phyloP scores from a whole-genome alignment of 805 yeast species.

The Wickerhamomyces ciferrii region DNA sequence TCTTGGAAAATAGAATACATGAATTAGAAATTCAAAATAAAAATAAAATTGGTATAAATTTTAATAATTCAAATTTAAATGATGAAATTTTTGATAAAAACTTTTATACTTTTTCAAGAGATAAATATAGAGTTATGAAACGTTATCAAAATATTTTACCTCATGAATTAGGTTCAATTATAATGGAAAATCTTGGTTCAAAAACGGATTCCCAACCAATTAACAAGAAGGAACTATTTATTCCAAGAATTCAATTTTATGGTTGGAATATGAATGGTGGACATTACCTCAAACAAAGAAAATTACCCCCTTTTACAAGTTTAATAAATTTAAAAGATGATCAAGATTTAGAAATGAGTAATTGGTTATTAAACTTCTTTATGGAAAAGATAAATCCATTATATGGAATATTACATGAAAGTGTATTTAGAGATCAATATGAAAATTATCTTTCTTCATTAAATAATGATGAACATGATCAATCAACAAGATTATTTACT shows the following conservation, averaged over 20 bases:
- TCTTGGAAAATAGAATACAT: conserved; percentile 35
- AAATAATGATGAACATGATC: conserved; percentile 22
- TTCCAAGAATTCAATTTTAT: conserved; percentile 56
- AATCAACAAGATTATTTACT: conserved; percentile 40
- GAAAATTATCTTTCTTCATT: conserved; percentile 19
- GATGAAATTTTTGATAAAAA: conserved; percentile 15
- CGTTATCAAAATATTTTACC: conserved; percentile 40
- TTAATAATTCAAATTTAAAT: not conserved
- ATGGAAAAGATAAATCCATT: conserved; percentile 48
- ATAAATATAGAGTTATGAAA: conserved; percentile 42
- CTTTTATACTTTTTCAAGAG: conserved; percentile 25
- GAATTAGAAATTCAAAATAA: conserved; percentile 28
- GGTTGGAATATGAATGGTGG: conserved; percentile 67
- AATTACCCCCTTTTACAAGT: conserved; percentile 21
- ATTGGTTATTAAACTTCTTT: conserved; percentile 32
- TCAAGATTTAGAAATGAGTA: conserved; percentile 22
- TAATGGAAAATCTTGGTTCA: conserved; percentile 26
- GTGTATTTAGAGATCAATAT: conserved; percentile 47
- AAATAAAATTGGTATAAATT: not conserved
- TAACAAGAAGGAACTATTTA: conserved; percentile 25
- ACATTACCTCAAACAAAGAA: conserved; percentile 37
- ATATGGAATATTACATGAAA: conserved; percentile 47
- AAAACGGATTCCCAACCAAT: too few relatives aligned
- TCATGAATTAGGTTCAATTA: conserved; percentile 30
- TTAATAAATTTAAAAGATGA: conserved; percentile 11